Evolutionary conservation across 83 land plant genomes (phyloP), one percentile per base, ranked within the genome.

Genomic region (Thuja plicata): DNA sequence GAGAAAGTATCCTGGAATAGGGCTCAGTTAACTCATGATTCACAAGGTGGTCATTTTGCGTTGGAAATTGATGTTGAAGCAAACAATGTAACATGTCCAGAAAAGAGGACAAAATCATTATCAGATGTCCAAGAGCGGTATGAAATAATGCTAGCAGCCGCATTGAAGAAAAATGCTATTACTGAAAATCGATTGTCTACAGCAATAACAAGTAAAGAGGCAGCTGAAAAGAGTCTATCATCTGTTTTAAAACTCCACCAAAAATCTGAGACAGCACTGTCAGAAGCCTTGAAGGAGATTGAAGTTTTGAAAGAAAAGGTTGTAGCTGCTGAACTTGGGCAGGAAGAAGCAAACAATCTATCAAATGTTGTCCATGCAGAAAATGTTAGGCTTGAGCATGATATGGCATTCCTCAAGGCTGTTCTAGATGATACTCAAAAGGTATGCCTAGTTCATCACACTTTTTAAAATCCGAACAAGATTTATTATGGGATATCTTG

Each of bases 341-440:
- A 95, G 86, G 99, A 98, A 89, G 99, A 98, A 88, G 95, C 99
- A 66, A 96, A 93, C 88, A 94, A 91, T 90, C 82, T 97, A 27
- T 93, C 99, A 46, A 97, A 97, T 87, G 93, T 97, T 73, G 99
- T 97, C 30, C 99, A 97, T 86, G 88, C 97, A 37, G 99, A 98
- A 89, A 98, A 98, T 90, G 94, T 98, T 24, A 86, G 95, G 79
- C 96, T 98, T 88, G 99, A 98, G 80, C 99, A 98, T 93, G 99
- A 98, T 89, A 95, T 98, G 77, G 96, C 99, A 57, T 97, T 97
- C 84, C 92, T 97, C 30, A 98, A 95, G 92, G 99, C 99, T 43
- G 97, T 98, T 80, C 87, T 97, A 54, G 99, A 98, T 87, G 99
- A 97, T 81, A 97, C 99, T 19, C 99, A 98, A 70, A 98, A 95